phyloP scores from a whole-genome alignment of 2,329 filamentous ascomycete species.

The Colletotrichum ledebouriae region DNA sequence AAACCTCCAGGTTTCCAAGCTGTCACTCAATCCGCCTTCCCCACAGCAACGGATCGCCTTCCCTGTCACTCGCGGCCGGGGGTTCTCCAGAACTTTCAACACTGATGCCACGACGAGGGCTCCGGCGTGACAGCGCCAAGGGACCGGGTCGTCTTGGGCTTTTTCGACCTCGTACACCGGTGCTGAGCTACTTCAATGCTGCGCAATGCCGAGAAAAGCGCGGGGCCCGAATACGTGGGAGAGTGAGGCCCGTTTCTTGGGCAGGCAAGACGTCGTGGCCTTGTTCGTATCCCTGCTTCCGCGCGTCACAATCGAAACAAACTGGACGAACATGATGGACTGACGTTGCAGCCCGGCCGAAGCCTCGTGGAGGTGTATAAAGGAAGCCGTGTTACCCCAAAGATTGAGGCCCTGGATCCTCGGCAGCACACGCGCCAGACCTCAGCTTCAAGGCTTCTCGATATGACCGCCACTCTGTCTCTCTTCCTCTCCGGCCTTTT shows the following conservation, averaged over 20 bases:
- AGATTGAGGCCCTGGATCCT: background rate
- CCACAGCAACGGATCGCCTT: slow-evolving; percentile 18
- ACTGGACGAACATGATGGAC: slow-evolving; percentile 15
- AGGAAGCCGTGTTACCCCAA: slow-evolving; percentile 19
- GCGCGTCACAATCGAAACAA: slow-evolving; percentile 1
- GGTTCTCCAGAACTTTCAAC: slow-evolving; percentile 24
- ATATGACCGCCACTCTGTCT: slow-evolving; percentile 54
- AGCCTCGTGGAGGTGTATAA: slow-evolving; percentile 25
- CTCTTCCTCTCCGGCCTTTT: slow-evolving; percentile 57
- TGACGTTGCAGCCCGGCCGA: slow-evolving; percentile 16
- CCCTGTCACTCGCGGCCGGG: slow-evolving; percentile 18
- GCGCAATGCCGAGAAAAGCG: background rate
- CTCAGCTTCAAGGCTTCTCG: slow-evolving; percentile 32
- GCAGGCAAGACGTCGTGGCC: background rate
- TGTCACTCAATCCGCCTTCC: slow-evolving; percentile 37
- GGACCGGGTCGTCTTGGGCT: background rate
- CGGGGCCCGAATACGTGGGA: slow-evolving; percentile 11
- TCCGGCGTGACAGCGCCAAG: slow-evolving; percentile 15
- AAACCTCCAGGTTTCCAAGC: slow-evolving; percentile 38
- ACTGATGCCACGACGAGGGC: slow-evolving; percentile 1
- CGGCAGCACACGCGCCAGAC: slow-evolving; percentile 37
- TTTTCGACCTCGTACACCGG: background rate
- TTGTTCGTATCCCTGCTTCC: background rate
- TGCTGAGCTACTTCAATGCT: too few relatives aligned
- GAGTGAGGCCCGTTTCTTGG: slow-evolving; percentile 12